Percentiles rank a stretch among this genome's conserved stretches.
Evolutionary conservation across 768 basidiomycete genomes (phyloP).

Genomic region (Leccinum pellstonianum): DNA sequence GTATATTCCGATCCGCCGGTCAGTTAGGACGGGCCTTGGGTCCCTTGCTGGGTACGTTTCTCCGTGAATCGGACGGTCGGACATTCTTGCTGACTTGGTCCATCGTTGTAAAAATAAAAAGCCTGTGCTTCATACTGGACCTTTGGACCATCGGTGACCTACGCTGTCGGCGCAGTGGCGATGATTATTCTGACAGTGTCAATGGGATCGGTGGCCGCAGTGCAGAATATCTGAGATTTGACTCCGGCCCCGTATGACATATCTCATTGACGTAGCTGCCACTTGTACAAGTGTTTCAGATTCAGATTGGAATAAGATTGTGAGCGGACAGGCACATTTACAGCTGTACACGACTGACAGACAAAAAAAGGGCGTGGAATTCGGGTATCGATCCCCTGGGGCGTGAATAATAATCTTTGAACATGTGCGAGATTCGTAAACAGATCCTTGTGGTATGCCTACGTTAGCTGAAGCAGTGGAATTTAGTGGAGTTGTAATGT

Average conservation of each 20-base stretch:
- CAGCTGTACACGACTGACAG: constrained; percentile 1
- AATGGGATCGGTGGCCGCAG: constrained; percentile 51
- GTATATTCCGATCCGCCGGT: constrained; percentile 86
- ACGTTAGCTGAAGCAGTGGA: constrained; percentile 34
- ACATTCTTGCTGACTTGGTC: constrained; percentile 13
- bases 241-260: not conserved
- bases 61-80: not conserved
- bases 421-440: constrained; percentile 13
- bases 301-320: constrained; percentile 5
- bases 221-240: constrained; percentile 2
- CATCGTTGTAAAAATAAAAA: constrained; percentile 47
- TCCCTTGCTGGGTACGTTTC: constrained; percentile 73
- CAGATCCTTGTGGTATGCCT: constrained; percentile 10
- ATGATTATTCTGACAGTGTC: constrained; percentile 58
- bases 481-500: constrained; percentile 29
- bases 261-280: not conserved
- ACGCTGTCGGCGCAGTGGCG: constrained; percentile 57
- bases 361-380: constrained; percentile 4
- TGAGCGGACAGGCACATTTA: not conserved
- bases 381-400: not conserved
- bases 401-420: constrained; percentile 9
- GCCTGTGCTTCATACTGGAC: constrained; percentile 90
- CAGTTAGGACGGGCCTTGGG: constrained; percentile 93
- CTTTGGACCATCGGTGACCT: constrained; percentile 79
- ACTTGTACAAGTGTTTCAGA: constrained; percentile 2